Evolutionary conservation across 1,284 basidiomycete species (phyloP), one percentile per base, ranked within the genome.

Genomic region (Trichosporon coremiiforme): DNA sequence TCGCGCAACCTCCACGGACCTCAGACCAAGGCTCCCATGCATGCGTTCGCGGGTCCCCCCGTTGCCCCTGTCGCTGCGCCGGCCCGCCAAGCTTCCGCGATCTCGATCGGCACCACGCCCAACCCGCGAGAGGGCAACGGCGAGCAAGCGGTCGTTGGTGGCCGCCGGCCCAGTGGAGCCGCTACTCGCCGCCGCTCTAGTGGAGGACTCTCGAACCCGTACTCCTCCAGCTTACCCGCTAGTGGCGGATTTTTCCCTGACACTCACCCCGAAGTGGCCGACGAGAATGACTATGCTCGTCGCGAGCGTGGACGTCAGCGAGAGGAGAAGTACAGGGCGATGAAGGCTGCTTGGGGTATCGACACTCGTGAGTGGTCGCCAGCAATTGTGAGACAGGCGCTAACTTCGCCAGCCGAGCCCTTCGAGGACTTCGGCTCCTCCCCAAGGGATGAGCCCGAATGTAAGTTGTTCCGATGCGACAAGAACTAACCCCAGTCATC

Each of bases 301-400:
- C 71, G 71, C 62, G 78, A 79, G 63, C 75, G 80, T 64, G 74
- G 79, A 41, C 77, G 74, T 64, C 77, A 82, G 68, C 75, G 79
- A 63, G 82, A 84, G 33, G 72, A 78, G 35, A 84, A 84, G 75
- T 74, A 79, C 63, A 71, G 76, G 47, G 83, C 83, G 4, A 69
- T 84, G 64, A 81, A 84, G 66, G 83, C 82, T 13, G 83, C 82
- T 29, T 84, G 83, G 83, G 83, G 83, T 9, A 82, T 78, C 25
- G 82, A 84, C 72, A 78, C 76, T 25, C 83, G 83, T 84, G 67
- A 77, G 83, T 78, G 1, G 33, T 8, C 33, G 15, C 57, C 3
- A 13, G 13, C 4, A 3, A 5, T 0, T 31, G 29, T 57, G 31
- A 45, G 22, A 4, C n/a, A 3, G 41, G 13, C 7, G 60, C 74